Evolutionary conservation across 495 filamentous ascomycete species (phyloP).

Genomic region (Hypoxylon cercidicola): DNA sequence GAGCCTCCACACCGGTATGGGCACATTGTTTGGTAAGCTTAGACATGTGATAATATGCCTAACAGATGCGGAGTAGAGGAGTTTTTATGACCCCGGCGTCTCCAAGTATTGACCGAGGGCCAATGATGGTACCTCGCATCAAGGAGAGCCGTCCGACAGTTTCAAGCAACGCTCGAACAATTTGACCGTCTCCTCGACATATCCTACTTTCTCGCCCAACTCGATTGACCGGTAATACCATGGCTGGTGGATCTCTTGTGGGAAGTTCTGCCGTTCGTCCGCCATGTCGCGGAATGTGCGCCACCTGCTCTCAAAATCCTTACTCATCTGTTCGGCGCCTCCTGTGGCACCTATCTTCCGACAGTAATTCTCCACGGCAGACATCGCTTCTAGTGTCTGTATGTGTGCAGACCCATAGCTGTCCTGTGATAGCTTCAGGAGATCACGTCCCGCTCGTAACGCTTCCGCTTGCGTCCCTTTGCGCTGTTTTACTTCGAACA

Average conservation of each 20-base stretch:
- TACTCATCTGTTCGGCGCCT: constrained; percentile 27
- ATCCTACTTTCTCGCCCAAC: constrained; percentile 32
- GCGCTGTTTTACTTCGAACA: constrained; percentile 43
- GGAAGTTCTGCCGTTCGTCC: constrained; percentile 24
- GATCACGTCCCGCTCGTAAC: constrained; percentile 24
- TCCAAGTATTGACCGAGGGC: neutral
- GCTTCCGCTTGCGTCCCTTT: constrained; percentile 34
- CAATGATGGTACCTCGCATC: neutral
- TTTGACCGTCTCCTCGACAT: constrained; percentile 37
- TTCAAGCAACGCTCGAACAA: constrained; percentile 34
- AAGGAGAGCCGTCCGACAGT: constrained; percentile 23
- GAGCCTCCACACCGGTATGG: too few relatives aligned
- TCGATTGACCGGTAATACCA: constrained; percentile 44
- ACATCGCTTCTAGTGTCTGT: constrained; percentile 44
- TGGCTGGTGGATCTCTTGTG: constrained; percentile 42
- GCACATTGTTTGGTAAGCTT: too few relatives aligned
- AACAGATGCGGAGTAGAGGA: too few relatives aligned
- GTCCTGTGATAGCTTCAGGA: constrained; percentile 31
- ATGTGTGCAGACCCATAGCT: constrained; percentile 40
- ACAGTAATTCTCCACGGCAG: constrained; percentile 40
- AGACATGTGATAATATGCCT: too few relatives aligned
- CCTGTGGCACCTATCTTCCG: constrained; percentile 24
- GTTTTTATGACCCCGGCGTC: neutral
- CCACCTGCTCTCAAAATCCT: constrained; percentile 38
- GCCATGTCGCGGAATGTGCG: constrained; percentile 24